Percentiles rank a stretch among this genome's conserved stretches.
Conservation (phyloP, 108 stramenopile genomes). For the Pseudonitzschia multistriata region DNA sequence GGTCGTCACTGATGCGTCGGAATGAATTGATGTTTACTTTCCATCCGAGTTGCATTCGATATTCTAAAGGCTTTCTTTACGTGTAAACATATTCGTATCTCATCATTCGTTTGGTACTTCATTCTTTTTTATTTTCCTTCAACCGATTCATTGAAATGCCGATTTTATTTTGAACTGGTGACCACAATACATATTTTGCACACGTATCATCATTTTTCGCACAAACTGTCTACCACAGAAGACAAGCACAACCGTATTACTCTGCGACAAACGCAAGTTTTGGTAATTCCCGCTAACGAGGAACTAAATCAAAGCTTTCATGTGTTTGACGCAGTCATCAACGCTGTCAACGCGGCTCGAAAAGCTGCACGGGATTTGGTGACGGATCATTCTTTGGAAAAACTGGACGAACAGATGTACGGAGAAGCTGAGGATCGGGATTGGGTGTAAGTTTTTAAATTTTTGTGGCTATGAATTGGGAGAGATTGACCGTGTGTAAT, state of each 20-base stretch:
- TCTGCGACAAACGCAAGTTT: slow-evolving; percentile 70
- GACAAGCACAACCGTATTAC: slow-evolving; percentile 26
- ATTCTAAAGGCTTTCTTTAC: no score
- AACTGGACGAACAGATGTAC: slow-evolving; percentile 27
- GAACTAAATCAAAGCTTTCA: slow-evolving; percentile 42
- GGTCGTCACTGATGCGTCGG: background rate
- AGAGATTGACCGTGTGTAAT: no score
- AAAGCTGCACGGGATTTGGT: slow-evolving; percentile 70
- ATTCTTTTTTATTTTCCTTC: no score
- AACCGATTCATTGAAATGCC: background rate
- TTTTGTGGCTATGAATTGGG: no score
- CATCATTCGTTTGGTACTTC: background rate
- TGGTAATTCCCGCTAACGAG: slow-evolving; percentile 71
- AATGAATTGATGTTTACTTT: no score
- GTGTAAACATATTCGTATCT: background rate
- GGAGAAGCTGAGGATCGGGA: slow-evolving; percentile 42
- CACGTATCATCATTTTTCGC: background rate
- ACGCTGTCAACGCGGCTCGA: slow-evolving; percentile 67
- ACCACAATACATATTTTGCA: background rate
- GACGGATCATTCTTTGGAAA: slow-evolving; percentile 40
- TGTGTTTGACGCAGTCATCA: slow-evolving; percentile 58
- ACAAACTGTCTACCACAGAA: background rate
- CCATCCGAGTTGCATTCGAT: no score
- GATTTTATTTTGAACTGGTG: background rate
- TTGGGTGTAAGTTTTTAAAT: slow-evolving; percentile 65